Base-by-base conservation (phyloP, 495 filamentous ascomycete genomes). In the Tuber magnatum region DNA sequence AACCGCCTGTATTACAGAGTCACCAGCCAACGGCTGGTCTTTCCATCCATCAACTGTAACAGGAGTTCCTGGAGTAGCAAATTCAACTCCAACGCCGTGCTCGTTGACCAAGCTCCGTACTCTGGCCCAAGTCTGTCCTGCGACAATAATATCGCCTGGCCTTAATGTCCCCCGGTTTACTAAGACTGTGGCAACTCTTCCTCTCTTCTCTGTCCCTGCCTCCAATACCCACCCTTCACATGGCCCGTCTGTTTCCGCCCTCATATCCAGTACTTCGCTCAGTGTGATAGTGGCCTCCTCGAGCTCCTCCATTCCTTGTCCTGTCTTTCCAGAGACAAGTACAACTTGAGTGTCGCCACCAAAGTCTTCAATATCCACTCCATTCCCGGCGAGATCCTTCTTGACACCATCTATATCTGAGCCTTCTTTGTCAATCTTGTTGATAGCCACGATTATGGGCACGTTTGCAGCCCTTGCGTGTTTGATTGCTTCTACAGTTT, bases 391-490 rank as follows among this genome's bases (percentile, higher is more conserved):
- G 41, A 99, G 89, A 83, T 98, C 96, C 73, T 89, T 87, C 83
- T 97, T 97, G 74, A 97, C 94, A 38, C 87, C 87, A 61, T 97
- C 91, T 22, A 91, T 83, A 76, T 93, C 89, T 32, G 92, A 88
- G 51, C 90, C 90, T 76, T 91, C 89, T 84, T 94, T 97, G 83
- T 99, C 96, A 69, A 97, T 88, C 83, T 99, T 99, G 85, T 93
- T 99, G 84, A 97, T 93, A n/a, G 96, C 96, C 28, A 98, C 96
- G 73, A 98, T 96, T 71, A 99, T 94, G 20, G 95, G 94, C 1
- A 98, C 96, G 74, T 91, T 91, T 43, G 96, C 93, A n/a, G 87
- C 86, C 70, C 91, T 91, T 7, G 96, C 95, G 80, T 98, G 95
- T 81, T 95, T 97, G 82, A 99, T 92, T 20, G 95, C 94, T 83